Conservation (phyloP, 2,329 filamentous ascomycete genomes). For the Colletotrichum lupini region DNA sequence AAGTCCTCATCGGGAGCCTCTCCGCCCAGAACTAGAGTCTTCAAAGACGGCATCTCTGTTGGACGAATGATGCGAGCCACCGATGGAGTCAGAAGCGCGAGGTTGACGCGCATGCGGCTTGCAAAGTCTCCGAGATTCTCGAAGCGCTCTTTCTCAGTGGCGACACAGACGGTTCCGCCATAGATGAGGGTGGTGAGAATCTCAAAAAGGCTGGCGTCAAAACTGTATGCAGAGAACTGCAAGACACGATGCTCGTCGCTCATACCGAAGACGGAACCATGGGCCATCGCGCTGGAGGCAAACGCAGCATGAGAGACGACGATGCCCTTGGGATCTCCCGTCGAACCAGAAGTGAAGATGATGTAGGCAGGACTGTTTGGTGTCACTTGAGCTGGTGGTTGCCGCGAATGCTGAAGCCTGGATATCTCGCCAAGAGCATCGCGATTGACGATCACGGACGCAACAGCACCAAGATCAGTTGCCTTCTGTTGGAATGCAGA, state of each 20-base stretch:
- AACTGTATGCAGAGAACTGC: slow-evolving; percentile 48
- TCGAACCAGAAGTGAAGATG: slow-evolving; percentile 55
- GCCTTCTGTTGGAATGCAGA: slow-evolving; percentile 16
- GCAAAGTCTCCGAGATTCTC: slow-evolving; percentile 27
- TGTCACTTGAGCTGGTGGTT: background rate
- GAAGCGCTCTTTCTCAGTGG: slow-evolving; percentile 49
- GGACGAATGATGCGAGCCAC: slow-evolving; percentile 22
- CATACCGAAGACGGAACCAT: slow-evolving; percentile 22
- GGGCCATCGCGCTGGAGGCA: slow-evolving; percentile 35
- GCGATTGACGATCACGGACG: background rate
- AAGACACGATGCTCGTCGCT: slow-evolving; percentile 26
- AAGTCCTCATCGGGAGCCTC: slow-evolving; percentile 10
- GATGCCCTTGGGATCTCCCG: slow-evolving; percentile 60
- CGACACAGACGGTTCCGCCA: slow-evolving; percentile 53
- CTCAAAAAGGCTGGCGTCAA: slow-evolving; percentile 50
- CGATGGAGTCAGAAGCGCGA: slow-evolving; percentile 21
- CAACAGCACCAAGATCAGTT: slow-evolving; percentile 3
- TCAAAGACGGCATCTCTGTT: background rate
- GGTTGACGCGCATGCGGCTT: background rate
- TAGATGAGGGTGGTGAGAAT: slow-evolving; percentile 48
- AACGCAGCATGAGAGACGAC: slow-evolving; percentile 43
- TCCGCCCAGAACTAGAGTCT: slow-evolving; percentile 19
- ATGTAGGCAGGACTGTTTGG: slow-evolving; percentile 45
- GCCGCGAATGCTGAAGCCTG: background rate
- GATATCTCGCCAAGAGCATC: slow-evolving; percentile 49